phyloP scores from a whole-genome alignment of 2,329 filamentous ascomycete genomes.

The Orbilia javanica region DNA sequence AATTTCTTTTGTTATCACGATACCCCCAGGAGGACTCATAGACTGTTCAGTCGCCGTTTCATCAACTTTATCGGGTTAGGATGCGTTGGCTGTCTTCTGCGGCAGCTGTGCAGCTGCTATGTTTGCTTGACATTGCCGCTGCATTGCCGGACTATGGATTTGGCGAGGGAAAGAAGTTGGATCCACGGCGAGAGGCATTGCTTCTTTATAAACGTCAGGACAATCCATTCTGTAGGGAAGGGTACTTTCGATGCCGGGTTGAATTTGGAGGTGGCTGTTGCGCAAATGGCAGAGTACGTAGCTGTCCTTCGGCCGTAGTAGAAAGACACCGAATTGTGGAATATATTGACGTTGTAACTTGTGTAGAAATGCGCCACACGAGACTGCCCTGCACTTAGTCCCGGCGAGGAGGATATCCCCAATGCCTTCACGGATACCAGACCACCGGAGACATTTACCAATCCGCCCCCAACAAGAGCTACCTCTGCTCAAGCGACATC shows the following conservation, averaged over 20 bases:
- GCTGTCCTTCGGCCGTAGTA: neutral
- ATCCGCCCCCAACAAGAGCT: neutral
- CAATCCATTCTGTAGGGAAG: conserved; percentile 6
- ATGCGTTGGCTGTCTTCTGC: conserved; percentile 52
- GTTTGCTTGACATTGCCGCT: conserved; percentile 40
- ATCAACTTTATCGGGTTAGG: conserved; percentile 3
- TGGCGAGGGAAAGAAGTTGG: conserved; percentile 14
- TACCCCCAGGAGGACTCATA: conserved; percentile 12
- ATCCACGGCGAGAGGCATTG: conserved; percentile 46
- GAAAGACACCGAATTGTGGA: neutral
- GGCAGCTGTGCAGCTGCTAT: conserved; percentile 54
- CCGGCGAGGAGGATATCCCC: conserved; percentile 5
- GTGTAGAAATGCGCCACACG: conserved; percentile 49
- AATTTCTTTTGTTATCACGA: conserved; percentile 56
- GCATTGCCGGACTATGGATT: conserved; percentile 44
- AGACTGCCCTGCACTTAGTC: conserved; percentile 37
- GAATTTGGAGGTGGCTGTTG: conserved; percentile 55
- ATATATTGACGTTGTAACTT: neutral
- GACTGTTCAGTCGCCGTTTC: conserved; percentile 1
- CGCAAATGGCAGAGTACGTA: conserved; percentile 42
- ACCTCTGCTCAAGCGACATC: neutral
- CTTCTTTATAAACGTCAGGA: conserved; percentile 48
- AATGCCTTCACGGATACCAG: conserved; percentile 11
- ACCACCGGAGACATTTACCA: neutral
- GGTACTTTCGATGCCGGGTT: conserved; percentile 39